A percentile compares a stretch with the other conserved stretches of the same genome.
Evolutionary conservation across 805 yeast species (phyloP).

Genomic region (Wickerhamiella azyma): DNA sequence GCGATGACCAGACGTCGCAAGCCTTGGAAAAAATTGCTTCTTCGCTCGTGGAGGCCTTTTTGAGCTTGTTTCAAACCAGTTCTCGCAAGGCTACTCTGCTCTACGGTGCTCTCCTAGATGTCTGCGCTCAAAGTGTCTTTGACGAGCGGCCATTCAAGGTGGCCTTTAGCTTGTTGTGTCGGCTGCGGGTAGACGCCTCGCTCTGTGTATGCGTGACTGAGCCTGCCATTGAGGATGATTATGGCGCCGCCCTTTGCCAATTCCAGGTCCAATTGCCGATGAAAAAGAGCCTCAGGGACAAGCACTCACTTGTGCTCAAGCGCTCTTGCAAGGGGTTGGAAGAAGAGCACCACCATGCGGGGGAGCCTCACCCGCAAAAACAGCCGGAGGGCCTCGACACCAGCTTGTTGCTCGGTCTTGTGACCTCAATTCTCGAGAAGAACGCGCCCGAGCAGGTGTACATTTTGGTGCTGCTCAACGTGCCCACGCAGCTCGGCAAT

Average conservation of each 20-base stretch:
- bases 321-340: background rate
- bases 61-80: background rate
- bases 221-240: slow-evolving; percentile 14
- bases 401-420: slow-evolving; percentile 38
- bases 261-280: slow-evolving; percentile 29
- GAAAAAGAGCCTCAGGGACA: slow-evolving; percentile 27
- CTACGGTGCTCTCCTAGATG: slow-evolving; percentile 2
- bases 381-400: slow-evolving; percentile 32
- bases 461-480: slow-evolving; percentile 47
- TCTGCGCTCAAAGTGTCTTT: slow-evolving; percentile 9
- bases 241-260: slow-evolving; percentile 15
- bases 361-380: too few species aligned
- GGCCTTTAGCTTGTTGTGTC: slow-evolving; percentile 16
- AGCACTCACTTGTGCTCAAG: slow-evolving; percentile 23
- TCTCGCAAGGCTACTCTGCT: slow-evolving; percentile 2
- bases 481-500: slow-evolving; percentile 56
- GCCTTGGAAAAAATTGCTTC: slow-evolving; percentile 8
- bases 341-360: slow-evolving; percentile 27
- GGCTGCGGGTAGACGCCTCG: slow-evolving; percentile 15
- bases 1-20: slow-evolving; percentile 1
- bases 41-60: slow-evolving; percentile 5
- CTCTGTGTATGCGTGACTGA: slow-evolving; percentile 14
- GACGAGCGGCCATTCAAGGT: slow-evolving; percentile 13
- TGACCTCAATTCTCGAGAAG: slow-evolving; percentile 31
- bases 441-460: slow-evolving; percentile 54